Evolutionary conservation across 768 basidiomycete genomes (phyloP), one percentile per base, ranked within the genome.

Genomic region (Lactifluus echinatus): DNA sequence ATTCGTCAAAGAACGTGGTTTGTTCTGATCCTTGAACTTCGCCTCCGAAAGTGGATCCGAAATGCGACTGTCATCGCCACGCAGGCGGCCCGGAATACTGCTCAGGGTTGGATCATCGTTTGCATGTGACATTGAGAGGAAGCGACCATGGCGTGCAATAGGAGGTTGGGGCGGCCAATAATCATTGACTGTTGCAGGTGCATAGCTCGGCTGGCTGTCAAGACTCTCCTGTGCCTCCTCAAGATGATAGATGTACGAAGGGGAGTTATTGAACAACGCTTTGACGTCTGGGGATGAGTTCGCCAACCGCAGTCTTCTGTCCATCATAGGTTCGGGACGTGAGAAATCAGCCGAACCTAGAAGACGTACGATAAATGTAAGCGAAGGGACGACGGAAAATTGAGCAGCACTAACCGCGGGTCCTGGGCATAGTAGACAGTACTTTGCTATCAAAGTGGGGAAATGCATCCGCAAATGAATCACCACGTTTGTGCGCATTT

Each of bases 371-470:
- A 40, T n/a, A 33, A 43, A 24, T 23, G 42, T 26, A 24, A 52
- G 49, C 64, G 55, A 48, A 55, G 29, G 55, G 6, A 56, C 3
- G 24, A 48, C 15, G 64, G n/a, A n/a, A 50, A 60, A 50, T 34
- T 21, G 29, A 19, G 15, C 14, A 15, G 54, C 44, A 68, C 73
- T 59, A 63, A 77, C 77, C 78, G 52, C 74, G 68, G 67, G 87
- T 87, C 57, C 82, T 80, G 49, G 83, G 80, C 64, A 83, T 78
- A 8, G 87, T 85, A 15, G 93, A 85, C 47, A 96, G 76, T 1
- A 96, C 83, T 71, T 93, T 96, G 73, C 90, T 92, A 68, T 96
- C 92, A 69, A 96, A 95, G 70, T 95, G 93, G 24, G 93, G 89
- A 78, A 95, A 94, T 2, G 93, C 90, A 67, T 95, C 93, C 33